Conservation (phyloP, 441 rosid genomes). For the Dalechampia spathulata region DNA sequence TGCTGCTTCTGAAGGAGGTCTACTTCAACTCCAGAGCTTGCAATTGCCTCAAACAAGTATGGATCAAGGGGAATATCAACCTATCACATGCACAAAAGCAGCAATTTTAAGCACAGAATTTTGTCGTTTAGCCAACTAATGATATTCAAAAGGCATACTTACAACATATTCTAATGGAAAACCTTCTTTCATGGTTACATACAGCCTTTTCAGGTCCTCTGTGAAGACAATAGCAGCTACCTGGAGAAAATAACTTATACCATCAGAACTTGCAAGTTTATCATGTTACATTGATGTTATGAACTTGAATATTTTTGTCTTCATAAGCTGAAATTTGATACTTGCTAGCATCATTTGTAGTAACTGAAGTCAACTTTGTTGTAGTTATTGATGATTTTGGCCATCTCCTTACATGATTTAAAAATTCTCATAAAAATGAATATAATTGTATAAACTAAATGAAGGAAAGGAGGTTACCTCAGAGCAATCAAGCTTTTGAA, state of each 20-base stretch:
- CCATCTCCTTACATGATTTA: no score
- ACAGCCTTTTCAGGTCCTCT: conserved; percentile 84
- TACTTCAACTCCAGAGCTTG: conserved; percentile 87
- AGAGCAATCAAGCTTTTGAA: conserved; percentile 82
- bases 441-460: neutral
- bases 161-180: conserved; percentile 91
- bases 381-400: neutral
- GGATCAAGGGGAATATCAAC: conserved; percentile 97
- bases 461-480: conserved; percentile 43
- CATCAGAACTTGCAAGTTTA: conserved; percentile 10
- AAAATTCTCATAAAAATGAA: neutral
- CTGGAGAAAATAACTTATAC: conserved; percentile 28
- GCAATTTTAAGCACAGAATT: neutral
- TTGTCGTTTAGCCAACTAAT: neutral
- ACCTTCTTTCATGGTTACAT: conserved; percentile 94
- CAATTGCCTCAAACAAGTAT: conserved; percentile 73
- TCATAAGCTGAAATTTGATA: neutral
- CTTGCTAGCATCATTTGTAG: neutral
- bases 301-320: neutral
- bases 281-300: no score
- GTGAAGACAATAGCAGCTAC: conserved; percentile 95
- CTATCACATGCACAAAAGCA: conserved; percentile 33
- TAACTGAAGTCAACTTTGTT: neutral
- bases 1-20: conserved; percentile 91
- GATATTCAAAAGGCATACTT: conserved; percentile 28